Evolutionary conservation across 176 grass and related monocot species (phyloP), one percentile per base, ranked within the genome.

Genomic region (Tillandsia fasciculata): DNA sequence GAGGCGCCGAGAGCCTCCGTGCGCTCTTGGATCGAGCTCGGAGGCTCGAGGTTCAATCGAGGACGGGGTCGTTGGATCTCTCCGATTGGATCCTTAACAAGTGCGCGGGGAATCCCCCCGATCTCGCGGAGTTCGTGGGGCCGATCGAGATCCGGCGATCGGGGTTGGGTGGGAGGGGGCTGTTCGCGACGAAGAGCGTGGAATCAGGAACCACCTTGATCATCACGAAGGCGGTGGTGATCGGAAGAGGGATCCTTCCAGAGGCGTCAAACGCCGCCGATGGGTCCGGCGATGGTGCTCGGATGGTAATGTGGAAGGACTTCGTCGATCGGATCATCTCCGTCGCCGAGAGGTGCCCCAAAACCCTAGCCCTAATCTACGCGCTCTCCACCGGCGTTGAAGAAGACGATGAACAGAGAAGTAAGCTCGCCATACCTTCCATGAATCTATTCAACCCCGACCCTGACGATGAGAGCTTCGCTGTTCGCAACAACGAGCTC

Each of bases 271-370:
- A 61, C 15, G 12, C 17, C 10, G 50, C 10, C 26, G 73, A 42
- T 3, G 42, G n/a, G 9, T 26, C 18, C 0, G 78, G 83, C 18
- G 52, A 83, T 12, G 63, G 29, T n/a, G 93, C 82, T 65, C 84
- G 81, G 70, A 96, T 92, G 89, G 82, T 92, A 64, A 81, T 96
- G 79, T 96, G 93, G 93, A 96, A 92, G 63, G 83, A 89, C 33
- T 90, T 96, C 14, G 86, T 96, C 42, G 84, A 85, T 53, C 89
- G 87, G 80, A 76, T 96, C 48, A 72, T 92, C 68, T 64, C 88
- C 63, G 75, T 76, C 8, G 81, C 79, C 0, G 89, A 96, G 48
- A 96, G 69, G 33, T 96, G 86, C 10, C 47, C 51, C 0, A 96
- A 70, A 72, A 90, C 71, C 9, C 70, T 76, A 12, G 68, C 69